A percentile compares a stretch with the other conserved stretches of the same genome.
Evolutionary conservation across 2,329 filamentous ascomycete species (phyloP).

Genomic region (Aureobasidium sp.): DNA sequence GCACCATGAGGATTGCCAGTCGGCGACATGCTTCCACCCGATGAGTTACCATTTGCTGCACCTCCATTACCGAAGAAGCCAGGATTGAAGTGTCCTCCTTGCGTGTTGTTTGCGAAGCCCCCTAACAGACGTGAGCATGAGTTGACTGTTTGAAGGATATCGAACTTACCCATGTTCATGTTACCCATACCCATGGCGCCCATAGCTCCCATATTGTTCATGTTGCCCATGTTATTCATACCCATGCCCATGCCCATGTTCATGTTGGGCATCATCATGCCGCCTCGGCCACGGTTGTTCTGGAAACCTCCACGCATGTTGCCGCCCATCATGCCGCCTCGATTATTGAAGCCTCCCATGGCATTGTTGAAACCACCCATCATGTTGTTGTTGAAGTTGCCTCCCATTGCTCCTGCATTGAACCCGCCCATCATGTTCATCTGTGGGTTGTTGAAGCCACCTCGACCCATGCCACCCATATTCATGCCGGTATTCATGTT

Average conservation of each 20-base stretch:
- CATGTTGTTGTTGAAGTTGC: slow-evolving; percentile 30
- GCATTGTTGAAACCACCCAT: slow-evolving; percentile 38
- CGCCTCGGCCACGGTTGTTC: slow-evolving; percentile 13
- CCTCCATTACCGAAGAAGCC: slow-evolving; percentile 51
- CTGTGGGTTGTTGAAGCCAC: slow-evolving; percentile 17
- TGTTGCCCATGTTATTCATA: slow-evolving; percentile 27
- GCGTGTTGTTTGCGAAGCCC: slow-evolving; percentile 59
- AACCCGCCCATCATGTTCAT: slow-evolving; percentile 19
- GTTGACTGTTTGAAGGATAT: neutral
- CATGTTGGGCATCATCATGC: slow-evolving; percentile 21
- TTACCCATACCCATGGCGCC: slow-evolving; percentile 39
- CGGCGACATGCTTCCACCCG: slow-evolving; percentile 2
- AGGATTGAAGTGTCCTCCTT: slow-evolving; percentile 63
- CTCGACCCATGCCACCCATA: slow-evolving; percentile 18
- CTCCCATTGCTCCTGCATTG: slow-evolving; percentile 29
- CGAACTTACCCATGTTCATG: slow-evolving; percentile 36
- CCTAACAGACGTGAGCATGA: slow-evolving; percentile 27
- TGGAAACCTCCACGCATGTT: slow-evolving; percentile 35
- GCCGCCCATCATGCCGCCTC: slow-evolving; percentile 48
- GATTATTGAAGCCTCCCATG: slow-evolving; percentile 47
- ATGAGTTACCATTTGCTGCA: slow-evolving; percentile 23
- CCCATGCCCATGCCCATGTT: slow-evolving; percentile 19
- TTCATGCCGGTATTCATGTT: slow-evolving; percentile 18
- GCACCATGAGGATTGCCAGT: slow-evolving; percentile 17
- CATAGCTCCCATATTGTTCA: slow-evolving; percentile 28